Evolutionary conservation across 2,329 filamentous ascomycete species (phyloP), one percentile per base, ranked within the genome.

Genomic region (Clathrospora elynae): DNA sequence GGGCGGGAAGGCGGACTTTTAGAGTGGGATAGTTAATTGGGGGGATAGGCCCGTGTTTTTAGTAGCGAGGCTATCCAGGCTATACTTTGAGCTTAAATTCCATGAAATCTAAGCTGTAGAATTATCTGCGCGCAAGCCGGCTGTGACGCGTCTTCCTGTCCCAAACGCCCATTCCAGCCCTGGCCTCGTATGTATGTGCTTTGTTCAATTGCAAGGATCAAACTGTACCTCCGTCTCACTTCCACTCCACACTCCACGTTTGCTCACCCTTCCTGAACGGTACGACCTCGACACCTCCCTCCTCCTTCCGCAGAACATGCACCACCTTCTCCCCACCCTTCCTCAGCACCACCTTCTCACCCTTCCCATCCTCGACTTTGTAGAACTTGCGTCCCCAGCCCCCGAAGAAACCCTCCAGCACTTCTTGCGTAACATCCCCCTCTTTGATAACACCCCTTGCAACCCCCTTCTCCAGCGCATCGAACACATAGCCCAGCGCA

Each of bases 401-500:
- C 37, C 78, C 76, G 53, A 84, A 73, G 61, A 85, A 86, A 3
- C 76, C 77, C 57, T 80, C 76, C 26, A 86, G 52, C 22, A 73
- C 73, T 51, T 82, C 78, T 43, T 67, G 62, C 3, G 73, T 81
- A 22, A 85, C 75, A 24, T 82, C 77, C 19, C 77, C 75, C 41
- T 78, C 76, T 29, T 64, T 70, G 14, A 85, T 53, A 28, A 81
- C 72, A 0, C 78, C 78, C 50, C 76, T 75, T 57, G 76, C 69
- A 3, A 86, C 73, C 4, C 78, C 86, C 55, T 82, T 79, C 67
- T 87, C 80, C 26, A 90, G 71, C 14, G 81, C 81, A 66, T 79
- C 79, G 16, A 90, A 71, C 32, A 89, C 84, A 33, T 84, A 77
- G 40, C 83, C 82, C 2, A 83, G 76, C 0, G 83, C 83, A 62